These are phyloP conservation scores for Corchorus olitorius DNA, from an alignment of 345 rosid species.

Conservation along the genomic window DNA sequence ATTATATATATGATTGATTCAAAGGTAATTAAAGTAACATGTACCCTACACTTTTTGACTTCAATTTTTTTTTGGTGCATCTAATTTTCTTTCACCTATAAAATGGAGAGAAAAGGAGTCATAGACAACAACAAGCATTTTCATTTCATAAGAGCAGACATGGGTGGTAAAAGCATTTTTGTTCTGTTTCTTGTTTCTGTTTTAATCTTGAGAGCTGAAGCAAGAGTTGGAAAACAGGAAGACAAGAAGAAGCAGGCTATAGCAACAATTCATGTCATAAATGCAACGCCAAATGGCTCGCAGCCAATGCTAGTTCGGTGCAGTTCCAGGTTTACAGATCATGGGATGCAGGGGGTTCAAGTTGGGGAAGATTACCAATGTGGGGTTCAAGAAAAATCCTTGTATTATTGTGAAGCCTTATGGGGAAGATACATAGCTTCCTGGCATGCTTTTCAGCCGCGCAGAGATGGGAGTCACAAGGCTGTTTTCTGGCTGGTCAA, in stretches of 20 bases:
- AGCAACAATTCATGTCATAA: constrained; percentile 12
- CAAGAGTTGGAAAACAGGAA: background rate
- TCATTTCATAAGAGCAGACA: background rate
- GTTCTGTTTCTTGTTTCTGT: constrained; percentile 9
- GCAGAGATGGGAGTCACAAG: constrained; percentile 15
- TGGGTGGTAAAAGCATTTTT: background rate
- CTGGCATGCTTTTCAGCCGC: constrained; percentile 30
- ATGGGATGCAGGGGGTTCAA: background rate
- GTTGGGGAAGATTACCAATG: constrained; percentile 20
- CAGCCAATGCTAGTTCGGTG: constrained; percentile 16
- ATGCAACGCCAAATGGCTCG: constrained; percentile 7
- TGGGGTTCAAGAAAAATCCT: background rate
- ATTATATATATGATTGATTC: background rate
- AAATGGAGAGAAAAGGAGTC: background rate
- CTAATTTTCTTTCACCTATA: background rate
- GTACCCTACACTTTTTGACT: too few relatives aligned
- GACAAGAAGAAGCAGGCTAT: background rate
- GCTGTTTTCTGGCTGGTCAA: constrained; percentile 29
- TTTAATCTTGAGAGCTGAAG: background rate
- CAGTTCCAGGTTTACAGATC: background rate
- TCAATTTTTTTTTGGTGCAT: background rate
- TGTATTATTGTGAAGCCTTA: constrained; percentile 15
- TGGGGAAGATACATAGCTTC: constrained; percentile 9
- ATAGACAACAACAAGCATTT: background rate
- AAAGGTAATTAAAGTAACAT: background rate